Evolutionary conservation across 2,329 filamentous ascomycete genomes (phyloP).

Genomic region (Penicillium sp.): DNA sequence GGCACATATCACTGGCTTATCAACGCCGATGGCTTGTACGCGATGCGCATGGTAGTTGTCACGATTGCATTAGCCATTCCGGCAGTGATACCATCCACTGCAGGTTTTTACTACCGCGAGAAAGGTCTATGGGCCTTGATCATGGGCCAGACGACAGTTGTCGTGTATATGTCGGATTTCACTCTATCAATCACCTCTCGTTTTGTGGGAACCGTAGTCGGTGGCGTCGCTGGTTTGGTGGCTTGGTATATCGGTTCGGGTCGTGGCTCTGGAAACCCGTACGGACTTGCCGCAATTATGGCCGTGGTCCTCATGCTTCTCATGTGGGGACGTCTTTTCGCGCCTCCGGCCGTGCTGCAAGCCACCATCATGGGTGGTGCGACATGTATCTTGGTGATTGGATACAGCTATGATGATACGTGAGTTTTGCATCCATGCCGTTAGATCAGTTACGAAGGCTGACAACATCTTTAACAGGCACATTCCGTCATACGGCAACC

Average conservation of each 20-base stretch:
- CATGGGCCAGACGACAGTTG: constrained; percentile 57
- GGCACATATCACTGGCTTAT: constrained; percentile 51
- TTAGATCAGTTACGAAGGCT: not conserved
- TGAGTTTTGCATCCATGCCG: constrained; percentile 22
- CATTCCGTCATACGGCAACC: constrained; percentile 52
- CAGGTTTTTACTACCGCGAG: constrained; percentile 60
- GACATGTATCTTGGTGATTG: constrained; percentile 54
- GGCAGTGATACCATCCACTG: constrained; percentile 48
- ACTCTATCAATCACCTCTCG: constrained; percentile 54
- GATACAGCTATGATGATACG: constrained; percentile 56
- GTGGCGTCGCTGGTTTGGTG: constrained; percentile 55
- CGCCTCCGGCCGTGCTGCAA: constrained; percentile 39
- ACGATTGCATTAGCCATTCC: constrained; percentile 55
- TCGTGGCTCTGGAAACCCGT: constrained; percentile 56
- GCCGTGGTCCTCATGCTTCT: constrained; percentile 41
- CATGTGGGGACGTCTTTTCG: constrained; percentile 46
- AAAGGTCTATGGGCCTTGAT: constrained; percentile 61
- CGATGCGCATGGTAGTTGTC: constrained; percentile 56
- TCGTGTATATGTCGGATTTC: constrained; percentile 60
- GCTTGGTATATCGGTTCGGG: constrained; percentile 62
- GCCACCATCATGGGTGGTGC: constrained; percentile 49
- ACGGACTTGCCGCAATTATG: constrained; percentile 55
- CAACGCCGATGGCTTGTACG: constrained; percentile 54
- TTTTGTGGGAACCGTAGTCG: constrained; percentile 53
- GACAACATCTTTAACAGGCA: constrained; percentile 38